Evolutionary conservation across 495 filamentous ascomycete genomes (phyloP).

Genomic region (Penicillium ucsense): DNA sequence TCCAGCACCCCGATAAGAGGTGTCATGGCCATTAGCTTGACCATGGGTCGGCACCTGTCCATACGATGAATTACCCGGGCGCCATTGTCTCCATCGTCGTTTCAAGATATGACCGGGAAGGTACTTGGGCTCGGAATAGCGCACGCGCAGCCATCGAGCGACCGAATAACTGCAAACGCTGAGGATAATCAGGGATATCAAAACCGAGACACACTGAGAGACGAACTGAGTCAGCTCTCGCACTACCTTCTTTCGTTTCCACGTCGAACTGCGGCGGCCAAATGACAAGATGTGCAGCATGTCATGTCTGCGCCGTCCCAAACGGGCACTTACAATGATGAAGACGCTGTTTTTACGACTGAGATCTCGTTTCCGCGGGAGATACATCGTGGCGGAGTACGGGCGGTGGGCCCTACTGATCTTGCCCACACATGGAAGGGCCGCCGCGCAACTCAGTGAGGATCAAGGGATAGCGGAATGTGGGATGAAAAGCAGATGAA

Average conservation of each 20-base stretch:
- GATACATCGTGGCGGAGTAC: slow-evolving; percentile 14
- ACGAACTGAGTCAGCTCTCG: slow-evolving; percentile 1
- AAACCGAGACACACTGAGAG: slow-evolving; percentile 22
- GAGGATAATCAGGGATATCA: slow-evolving; percentile 30
- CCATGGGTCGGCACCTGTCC: slow-evolving; percentile 26
- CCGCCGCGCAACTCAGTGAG: background rate
- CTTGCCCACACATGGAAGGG: slow-evolving; percentile 10
- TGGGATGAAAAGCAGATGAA: background rate
- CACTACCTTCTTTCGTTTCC: background rate
- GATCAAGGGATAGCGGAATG: background rate
- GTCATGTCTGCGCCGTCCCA: background rate
- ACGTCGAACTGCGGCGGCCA: no score
- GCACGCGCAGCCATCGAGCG: slow-evolving; percentile 38
- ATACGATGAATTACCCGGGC: slow-evolving; percentile 31
- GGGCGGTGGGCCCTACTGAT: slow-evolving; percentile 14
- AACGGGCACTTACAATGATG: slow-evolving; percentile 15
- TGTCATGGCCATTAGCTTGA: slow-evolving; percentile 13
- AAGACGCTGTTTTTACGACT: slow-evolving; percentile 15
- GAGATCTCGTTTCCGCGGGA: slow-evolving; percentile 16
- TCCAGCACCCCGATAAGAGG: slow-evolving; percentile 15
- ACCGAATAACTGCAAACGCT: slow-evolving; percentile 35
- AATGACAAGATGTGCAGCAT: no score
- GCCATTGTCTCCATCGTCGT: slow-evolving; percentile 51
- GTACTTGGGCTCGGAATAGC: slow-evolving; percentile 44
- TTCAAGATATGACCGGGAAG: slow-evolving; percentile 50